Evolutionary conservation across 129 eudicot species (phyloP).

Genomic region (Tagetes patula): DNA sequence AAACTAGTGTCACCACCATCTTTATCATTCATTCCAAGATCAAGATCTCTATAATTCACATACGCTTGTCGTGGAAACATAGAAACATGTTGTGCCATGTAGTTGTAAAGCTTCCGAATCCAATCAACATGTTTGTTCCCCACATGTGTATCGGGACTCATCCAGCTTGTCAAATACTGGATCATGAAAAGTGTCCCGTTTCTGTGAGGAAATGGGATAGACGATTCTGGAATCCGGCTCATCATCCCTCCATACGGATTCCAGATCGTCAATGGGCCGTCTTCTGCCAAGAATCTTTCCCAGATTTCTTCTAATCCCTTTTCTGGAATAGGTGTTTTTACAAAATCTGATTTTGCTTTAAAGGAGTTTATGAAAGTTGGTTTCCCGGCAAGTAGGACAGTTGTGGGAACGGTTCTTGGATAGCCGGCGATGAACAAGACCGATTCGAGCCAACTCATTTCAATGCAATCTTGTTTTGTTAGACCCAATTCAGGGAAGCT

Average conservation of each 20-base stretch:
- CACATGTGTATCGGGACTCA: slow-evolving; percentile 16
- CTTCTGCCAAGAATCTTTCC: slow-evolving; percentile 28
- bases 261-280: slow-evolving; percentile 26
- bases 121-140: slow-evolving; percentile 26
- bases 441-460: slow-evolving; percentile 31
- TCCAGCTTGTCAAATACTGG: slow-evolving; percentile 24
- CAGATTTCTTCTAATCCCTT: slow-evolving; percentile 27
- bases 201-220: slow-evolving; percentile 32
- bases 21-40: slow-evolving; percentile 32
- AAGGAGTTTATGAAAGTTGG: slow-evolving; percentile 25
- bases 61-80: slow-evolving; percentile 29
- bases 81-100: slow-evolving; percentile 30
- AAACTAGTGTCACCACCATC: slow-evolving; percentile 28
- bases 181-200: slow-evolving; percentile 31
- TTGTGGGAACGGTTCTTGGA: slow-evolving; percentile 25
- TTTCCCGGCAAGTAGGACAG: slow-evolving; percentile 23
- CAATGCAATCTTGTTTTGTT: slow-evolving; percentile 23
- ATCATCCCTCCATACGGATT: slow-evolving; percentile 32
- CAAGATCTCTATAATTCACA: slow-evolving; percentile 30
- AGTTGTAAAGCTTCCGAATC: slow-evolving; percentile 28
- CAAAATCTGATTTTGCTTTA: slow-evolving; percentile 32
- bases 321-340: slow-evolving; percentile 28
- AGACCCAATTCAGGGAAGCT: slow-evolving; percentile 27
- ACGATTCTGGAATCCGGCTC: slow-evolving; percentile 27
- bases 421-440: slow-evolving; percentile 26